Conservation (phyloP, 805 yeast genomes). For the Candida endomychidarum region DNA sequence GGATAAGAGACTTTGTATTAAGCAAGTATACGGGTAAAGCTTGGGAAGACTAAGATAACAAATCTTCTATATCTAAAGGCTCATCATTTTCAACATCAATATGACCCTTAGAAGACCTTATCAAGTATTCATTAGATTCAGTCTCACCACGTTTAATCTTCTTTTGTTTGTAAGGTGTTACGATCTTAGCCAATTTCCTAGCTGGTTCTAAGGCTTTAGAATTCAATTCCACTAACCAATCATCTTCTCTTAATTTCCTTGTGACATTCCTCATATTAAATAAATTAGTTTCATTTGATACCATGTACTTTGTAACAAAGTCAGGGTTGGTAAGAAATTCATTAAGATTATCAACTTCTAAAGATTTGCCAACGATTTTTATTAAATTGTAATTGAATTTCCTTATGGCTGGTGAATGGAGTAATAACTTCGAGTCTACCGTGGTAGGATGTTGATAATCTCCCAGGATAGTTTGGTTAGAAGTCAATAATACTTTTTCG, state of each 20-base stretch:
- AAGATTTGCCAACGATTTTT: conserved; percentile 24
- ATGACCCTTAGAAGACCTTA: conserved; percentile 22
- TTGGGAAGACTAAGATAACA: background rate
- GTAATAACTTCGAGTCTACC: conserved; percentile 18
- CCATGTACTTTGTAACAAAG: conserved; percentile 24
- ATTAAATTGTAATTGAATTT: conserved; percentile 27
- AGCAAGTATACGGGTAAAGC: no score
- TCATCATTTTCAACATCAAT: conserved; percentile 18
- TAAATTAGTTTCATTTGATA: conserved; percentile 23
- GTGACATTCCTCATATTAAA: conserved; percentile 31
- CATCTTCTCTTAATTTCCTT: conserved; percentile 2
- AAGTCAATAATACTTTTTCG: conserved; percentile 15
- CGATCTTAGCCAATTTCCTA: conserved; percentile 21
- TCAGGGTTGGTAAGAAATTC: conserved; percentile 23
- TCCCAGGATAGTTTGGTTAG: conserved; percentile 11
- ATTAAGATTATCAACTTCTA: conserved; percentile 16
- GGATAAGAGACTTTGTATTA: no score
- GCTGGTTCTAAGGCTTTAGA: conserved; percentile 14
- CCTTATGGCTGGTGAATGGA: conserved; percentile 32
- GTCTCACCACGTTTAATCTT: conserved; percentile 1
- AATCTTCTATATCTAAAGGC: conserved; percentile 8
- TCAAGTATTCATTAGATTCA: conserved; percentile 19
- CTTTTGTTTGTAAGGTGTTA: conserved; percentile 9
- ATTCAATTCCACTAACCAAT: conserved; percentile 21
- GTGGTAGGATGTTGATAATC: background rate